Evolutionary conservation across 768 basidiomycete genomes (phyloP).

Genomic region (Xanthoconium purpureum): DNA sequence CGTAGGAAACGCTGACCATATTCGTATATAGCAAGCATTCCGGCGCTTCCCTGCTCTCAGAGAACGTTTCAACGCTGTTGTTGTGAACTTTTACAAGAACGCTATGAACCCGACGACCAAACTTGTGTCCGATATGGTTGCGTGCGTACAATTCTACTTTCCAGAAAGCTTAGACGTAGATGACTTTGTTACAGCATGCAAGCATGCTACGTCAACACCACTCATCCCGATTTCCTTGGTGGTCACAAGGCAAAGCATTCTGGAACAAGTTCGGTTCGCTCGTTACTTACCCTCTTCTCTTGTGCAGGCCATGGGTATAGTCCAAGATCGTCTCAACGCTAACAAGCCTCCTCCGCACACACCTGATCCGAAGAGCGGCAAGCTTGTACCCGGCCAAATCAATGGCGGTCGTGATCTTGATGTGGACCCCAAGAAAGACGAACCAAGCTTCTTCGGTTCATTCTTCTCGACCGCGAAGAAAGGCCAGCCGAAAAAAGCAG

Average conservation of each 20-base stretch:
- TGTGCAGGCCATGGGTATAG: slow-evolving; percentile 79
- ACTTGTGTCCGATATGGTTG: slow-evolving; percentile 87
- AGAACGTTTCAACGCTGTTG: slow-evolving; percentile 93
- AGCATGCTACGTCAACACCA: slow-evolving; percentile 98
- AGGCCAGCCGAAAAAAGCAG: slow-evolving; percentile 63
- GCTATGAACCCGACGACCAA: slow-evolving; percentile 94
- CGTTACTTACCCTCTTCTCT: slow-evolving; percentile 2
- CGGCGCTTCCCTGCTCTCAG: slow-evolving; percentile 94
- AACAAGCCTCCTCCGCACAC: slow-evolving; percentile 60
- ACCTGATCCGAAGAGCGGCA: slow-evolving; percentile 68
- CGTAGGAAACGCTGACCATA: background rate
- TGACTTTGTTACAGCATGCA: slow-evolving; percentile 67
- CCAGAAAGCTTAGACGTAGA: background rate
- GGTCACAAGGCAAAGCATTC: slow-evolving; percentile 71
- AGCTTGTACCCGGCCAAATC: slow-evolving; percentile 31
- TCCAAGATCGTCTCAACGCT: slow-evolving; percentile 79
- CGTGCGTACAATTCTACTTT: slow-evolving; percentile 49
- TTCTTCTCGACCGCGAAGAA: slow-evolving; percentile 80
- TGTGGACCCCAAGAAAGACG: slow-evolving; percentile 84
- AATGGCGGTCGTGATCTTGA: slow-evolving; percentile 97
- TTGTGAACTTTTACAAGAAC: slow-evolving; percentile 95
- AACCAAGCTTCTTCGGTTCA: slow-evolving; percentile 89
- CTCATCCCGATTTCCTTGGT: slow-evolving; percentile 96
- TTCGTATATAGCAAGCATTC: slow-evolving; percentile 75
- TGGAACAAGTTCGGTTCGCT: background rate